Conservation (phyloP, 1,284 basidiomycete genomes). For the Leucoagaricus sp. region DNA sequence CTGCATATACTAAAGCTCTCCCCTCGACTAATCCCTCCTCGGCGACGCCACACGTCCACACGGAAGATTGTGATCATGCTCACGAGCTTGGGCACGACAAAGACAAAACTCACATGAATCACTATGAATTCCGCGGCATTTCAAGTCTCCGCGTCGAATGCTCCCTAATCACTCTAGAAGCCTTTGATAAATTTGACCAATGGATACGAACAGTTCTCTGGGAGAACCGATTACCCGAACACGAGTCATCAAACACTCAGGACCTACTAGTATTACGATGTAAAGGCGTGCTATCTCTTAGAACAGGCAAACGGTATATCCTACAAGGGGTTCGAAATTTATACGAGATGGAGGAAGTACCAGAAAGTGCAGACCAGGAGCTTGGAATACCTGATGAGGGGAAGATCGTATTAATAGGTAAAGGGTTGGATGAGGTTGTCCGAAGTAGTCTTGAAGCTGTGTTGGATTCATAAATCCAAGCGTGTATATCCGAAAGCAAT, state of each 20-base stretch:
- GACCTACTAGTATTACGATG: constrained; percentile 73
- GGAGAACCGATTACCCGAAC: constrained; percentile 55
- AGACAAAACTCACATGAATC: constrained; percentile 29
- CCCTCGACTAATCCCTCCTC: constrained; percentile 13
- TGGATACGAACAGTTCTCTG: constrained; percentile 83
- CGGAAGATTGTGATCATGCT: constrained; percentile 35
- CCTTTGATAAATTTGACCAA: constrained; percentile 59
- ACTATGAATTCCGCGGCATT: constrained; percentile 72
- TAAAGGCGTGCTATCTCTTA: constrained; percentile 72
- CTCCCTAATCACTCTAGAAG: constrained; percentile 51
- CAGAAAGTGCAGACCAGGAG: constrained; percentile 29
- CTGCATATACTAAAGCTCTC: constrained; percentile 57
- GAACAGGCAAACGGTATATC: constrained; percentile 61
- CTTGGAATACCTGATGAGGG: constrained; percentile 59
- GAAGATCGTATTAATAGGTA: constrained; percentile 88
- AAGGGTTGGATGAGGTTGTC: constrained; percentile 61
- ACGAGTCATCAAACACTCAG: constrained; percentile 7
- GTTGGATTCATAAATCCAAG: constrained; percentile 17
- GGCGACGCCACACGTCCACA: constrained; percentile 22
- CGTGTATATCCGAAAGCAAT: constrained; percentile 9
- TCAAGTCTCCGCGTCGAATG: constrained; percentile 71
- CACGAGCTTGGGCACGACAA: constrained; percentile 41
- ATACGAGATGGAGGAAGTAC: constrained; percentile 71
- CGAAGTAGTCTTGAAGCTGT: constrained; percentile 49
- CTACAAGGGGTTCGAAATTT: constrained; percentile 86